Conservation (phyloP, 2,329 filamentous ascomycete species). For the Penicillium verrucosum region DNA sequence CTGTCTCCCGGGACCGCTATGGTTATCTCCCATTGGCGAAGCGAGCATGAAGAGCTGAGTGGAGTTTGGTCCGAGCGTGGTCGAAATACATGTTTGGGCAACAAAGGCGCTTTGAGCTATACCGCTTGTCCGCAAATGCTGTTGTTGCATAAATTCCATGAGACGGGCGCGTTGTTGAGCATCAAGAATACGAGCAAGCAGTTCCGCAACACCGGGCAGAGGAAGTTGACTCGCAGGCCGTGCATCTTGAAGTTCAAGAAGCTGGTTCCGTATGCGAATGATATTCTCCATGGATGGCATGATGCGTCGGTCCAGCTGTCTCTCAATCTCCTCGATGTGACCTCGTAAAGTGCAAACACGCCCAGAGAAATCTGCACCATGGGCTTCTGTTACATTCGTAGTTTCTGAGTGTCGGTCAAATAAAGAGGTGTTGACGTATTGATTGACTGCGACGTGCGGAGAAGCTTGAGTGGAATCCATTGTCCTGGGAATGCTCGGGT, state of each 20-base stretch:
- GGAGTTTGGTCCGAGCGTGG: not conserved
- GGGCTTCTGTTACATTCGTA: not conserved
- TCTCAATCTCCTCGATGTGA: conserved; percentile 28
- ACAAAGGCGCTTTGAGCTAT: not conserved
- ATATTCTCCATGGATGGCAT: conserved; percentile 33
- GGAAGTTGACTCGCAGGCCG: conserved; percentile 27
- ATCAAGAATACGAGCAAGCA: conserved; percentile 11
- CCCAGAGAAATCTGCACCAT: not conserved
- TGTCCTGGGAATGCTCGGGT: not conserved
- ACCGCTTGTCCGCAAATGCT: not conserved
- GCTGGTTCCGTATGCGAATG: conserved; percentile 27
- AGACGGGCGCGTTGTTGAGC: not conserved
- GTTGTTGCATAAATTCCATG: not conserved
- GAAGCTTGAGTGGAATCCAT: not conserved
- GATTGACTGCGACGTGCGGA: not conserved
- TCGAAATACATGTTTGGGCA: not conserved
- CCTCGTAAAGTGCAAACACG: conserved; percentile 7
- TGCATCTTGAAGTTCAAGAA: conserved; percentile 34
- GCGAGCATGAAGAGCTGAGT: not conserved
- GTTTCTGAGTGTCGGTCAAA: not conserved
- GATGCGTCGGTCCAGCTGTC: conserved; percentile 27
- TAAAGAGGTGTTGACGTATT: not conserved
- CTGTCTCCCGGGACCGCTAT: not conserved
- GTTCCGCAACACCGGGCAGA: conserved; percentile 24
- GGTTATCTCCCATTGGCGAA: not conserved